phyloP scores from a whole-genome alignment of 306 rosid species.

The Malus sylvestris region DNA sequence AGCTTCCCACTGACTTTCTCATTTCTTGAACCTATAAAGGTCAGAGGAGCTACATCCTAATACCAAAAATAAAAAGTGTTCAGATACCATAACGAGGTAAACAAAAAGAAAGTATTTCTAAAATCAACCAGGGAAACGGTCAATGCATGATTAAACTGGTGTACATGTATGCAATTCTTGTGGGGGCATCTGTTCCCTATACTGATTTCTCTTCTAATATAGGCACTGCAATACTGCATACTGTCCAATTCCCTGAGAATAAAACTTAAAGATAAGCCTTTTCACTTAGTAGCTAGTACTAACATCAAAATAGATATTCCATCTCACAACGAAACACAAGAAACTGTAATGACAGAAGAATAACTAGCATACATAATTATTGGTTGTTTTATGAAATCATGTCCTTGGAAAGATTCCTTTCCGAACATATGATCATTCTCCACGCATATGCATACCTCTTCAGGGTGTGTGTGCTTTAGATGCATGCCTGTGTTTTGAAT shows the following conservation, averaged over 20 bases:
- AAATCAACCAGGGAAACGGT: neutral
- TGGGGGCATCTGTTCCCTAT: conserved; percentile 98
- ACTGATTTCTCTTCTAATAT: conserved; percentile 93
- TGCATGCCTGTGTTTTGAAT: too few species aligned
- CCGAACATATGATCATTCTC: neutral
- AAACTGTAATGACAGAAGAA: neutral
- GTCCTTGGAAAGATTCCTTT: neutral
- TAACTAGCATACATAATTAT: neutral
- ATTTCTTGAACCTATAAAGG: conserved; percentile 68
- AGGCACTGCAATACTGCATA: conserved; percentile 94
- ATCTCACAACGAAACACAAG: neutral
- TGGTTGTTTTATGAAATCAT: neutral
- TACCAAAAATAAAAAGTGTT: neutral
- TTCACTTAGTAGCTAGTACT: neutral
- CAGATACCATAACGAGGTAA: too few species aligned
- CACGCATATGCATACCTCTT: neutral
- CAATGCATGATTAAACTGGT: conserved; percentile 51
- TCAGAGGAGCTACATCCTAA: conserved; percentile 91
- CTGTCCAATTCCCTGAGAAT: conserved; percentile 84
- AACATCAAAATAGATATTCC: neutral
- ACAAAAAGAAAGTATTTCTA: neutral
- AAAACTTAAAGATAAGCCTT: neutral
- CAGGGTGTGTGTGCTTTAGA: neutral
- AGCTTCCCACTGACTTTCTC: conserved; percentile 73
- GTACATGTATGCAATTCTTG: conserved; percentile 98